Base-by-base conservation (phyloP, 1,139 yeast genomes). In the Nakaseomyces nivariensis region DNA sequence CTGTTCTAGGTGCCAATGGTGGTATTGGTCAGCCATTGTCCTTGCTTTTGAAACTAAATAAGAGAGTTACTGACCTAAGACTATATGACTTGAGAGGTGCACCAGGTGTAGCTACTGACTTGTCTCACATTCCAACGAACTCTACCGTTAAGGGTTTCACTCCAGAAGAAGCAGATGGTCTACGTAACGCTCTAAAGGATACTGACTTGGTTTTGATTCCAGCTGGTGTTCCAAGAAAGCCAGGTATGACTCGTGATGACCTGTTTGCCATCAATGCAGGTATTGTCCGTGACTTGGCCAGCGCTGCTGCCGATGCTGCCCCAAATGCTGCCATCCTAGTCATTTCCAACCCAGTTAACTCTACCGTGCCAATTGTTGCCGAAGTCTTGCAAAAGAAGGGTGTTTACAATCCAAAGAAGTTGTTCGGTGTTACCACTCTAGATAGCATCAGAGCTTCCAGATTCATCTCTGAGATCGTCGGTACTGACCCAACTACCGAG, bases 161-260 rank as follows among this genome's bases (percentile, higher is more conserved):
- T 56, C 95, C 97, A 57, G 65, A 64, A 44, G 64, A 62, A 43
- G 45, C 55, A 13, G 82, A 82, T 52, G 97, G 95, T 49, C 77
- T 92, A 65, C 78, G 81, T 61, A 71, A 72, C 52, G 87, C 97
- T 49, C 76, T 92, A 62, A 76, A 80, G 58, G 92, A 80, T 58
- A 77, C 96, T 48, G 94, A 92, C 65, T 81, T 92, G 58, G 95
- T 92, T 53, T 76, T 92, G 60, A 90, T 92, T 70, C 97, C 98
- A 63, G 98, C 98, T 52, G 98, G 98, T 74, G 96, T 92, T 52
- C 98, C 98, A 73, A 86, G 98, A 78, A 92, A 92, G 77, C 97
- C 97, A 58, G 97, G 97, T 68, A 90, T 90, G 97, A 89, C 97
- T 64, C 81, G 95, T 78, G 98, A 92, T 70, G 98, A 92, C 68